Percentiles rank a stretch among this genome's conserved stretches.
Conservation (phyloP, 2,329 filamentous ascomycete species). For the Ceratocystis albifundus region DNA sequence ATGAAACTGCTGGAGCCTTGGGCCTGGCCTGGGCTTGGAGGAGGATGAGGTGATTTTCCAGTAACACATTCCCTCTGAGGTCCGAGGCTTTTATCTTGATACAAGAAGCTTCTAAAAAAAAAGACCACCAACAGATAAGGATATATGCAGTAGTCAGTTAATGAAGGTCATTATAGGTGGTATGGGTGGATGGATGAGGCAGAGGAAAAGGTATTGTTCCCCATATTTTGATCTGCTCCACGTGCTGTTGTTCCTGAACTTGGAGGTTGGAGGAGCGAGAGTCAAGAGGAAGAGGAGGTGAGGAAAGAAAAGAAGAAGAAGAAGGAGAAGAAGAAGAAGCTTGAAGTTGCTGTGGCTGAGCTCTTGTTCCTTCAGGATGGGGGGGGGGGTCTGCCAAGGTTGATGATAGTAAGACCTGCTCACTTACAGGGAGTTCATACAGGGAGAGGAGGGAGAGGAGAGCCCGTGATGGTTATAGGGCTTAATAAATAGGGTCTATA, state of each 20-base stretch:
- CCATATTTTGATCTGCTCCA: neutral
- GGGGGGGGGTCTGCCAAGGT: conserved; percentile 1
- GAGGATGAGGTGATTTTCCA: neutral
- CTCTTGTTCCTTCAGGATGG: neutral
- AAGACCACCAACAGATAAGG: neutral
- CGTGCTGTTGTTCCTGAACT: neutral
- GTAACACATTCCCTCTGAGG: neutral
- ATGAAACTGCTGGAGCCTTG: conserved; percentile 4
- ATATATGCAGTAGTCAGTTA: no score
- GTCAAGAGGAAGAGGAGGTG: neutral
- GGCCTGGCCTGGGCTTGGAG: neutral
- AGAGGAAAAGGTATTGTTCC: neutral
- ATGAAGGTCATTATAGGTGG: neutral
- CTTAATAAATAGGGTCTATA: neutral
- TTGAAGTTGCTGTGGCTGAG: conserved; percentile 2
- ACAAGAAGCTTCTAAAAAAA: neutral
- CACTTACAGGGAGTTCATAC: neutral
- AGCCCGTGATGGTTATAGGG: neutral
- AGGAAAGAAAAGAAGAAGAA: neutral
- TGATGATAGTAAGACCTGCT: neutral
- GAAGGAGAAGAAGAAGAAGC: neutral
- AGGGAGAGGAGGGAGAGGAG: no score
- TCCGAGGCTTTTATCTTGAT: neutral
- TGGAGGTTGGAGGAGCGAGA: no score
- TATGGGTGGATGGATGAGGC: neutral